Evolutionary conservation across 1,139 yeast genomes (phyloP).

Genomic region (Debaryomyces sp.): DNA sequence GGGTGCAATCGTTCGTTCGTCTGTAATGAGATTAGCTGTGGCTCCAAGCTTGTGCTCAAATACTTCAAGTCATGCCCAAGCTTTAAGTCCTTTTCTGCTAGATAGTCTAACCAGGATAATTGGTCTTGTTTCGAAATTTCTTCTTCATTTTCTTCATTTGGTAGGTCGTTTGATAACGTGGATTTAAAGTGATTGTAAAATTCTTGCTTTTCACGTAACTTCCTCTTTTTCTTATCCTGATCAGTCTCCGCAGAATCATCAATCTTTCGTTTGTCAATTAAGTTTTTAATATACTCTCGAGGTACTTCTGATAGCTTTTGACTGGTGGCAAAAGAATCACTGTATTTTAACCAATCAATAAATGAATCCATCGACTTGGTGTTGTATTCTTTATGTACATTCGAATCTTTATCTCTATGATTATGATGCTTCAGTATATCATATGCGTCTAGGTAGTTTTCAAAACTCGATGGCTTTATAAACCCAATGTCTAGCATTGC

Average conservation of each 20-base stretch:
- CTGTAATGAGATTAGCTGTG: constrained; percentile 31
- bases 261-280: constrained; percentile 43
- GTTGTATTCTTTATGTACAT: constrained; percentile 25
- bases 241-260: constrained; percentile 33
- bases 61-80: constrained; percentile 46
- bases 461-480: constrained; percentile 43
- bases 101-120: constrained; percentile 43
- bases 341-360: constrained; percentile 37
- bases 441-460: constrained; percentile 16
- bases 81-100: constrained; percentile 47
- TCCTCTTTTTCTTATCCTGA: constrained; percentile 27
- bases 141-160: constrained; percentile 32
- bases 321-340: constrained; percentile 29
- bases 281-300: constrained; percentile 28
- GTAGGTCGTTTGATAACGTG: constrained; percentile 25
- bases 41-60: constrained; percentile 33
- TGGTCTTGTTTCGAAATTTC: constrained; percentile 28
- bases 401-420: constrained; percentile 10
- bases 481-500: constrained; percentile 60
- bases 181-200: constrained; percentile 41
- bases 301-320: constrained; percentile 38
- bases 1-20: constrained; percentile 36
- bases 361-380: constrained; percentile 45
- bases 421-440: constrained; percentile 17
- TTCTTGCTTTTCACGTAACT: constrained; percentile 37